Base-by-base conservation (phyloP, 1,284 basidiomycete species). In the Sparassis latifolia region DNA sequence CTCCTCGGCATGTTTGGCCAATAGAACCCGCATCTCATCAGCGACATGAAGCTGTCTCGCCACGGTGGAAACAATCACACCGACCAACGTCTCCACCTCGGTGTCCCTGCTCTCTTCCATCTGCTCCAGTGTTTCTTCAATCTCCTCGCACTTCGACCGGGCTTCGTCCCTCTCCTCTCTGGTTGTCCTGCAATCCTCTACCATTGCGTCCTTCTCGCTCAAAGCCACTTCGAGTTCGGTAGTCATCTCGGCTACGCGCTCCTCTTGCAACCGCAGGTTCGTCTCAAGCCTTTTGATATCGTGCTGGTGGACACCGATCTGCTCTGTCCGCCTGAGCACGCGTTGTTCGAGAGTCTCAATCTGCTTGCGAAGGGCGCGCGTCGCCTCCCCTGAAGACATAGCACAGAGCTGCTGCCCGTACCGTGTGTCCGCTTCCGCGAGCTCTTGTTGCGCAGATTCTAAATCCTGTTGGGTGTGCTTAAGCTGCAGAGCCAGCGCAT, bases 111-210 rank as follows among this genome's bases (percentile, higher is more conserved):
- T 53, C 48, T 74, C 71, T 55, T 84, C 82, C 55, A 84, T 57
- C n/a, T 58, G 62, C 55, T 88, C 88, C 10, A 78, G 60, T 42
- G 75, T 73, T n/a, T 72, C 67, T 52, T 78, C 77, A 5, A 70
- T 59, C 40, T 62, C 61, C 48, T 76, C 75, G 43, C 67, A 60
- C 57, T 61, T 62, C 50, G 63, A 61, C 48, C 82, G 61, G 3
- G 86, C 81, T 20, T 74, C 72, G 62, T 89, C 82, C 44, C 87
- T 74, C 29, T 82, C 75, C 52, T 84, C 82, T 48, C 86, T 72
- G 3, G 85, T 84, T 52, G 81, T 80, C 9, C 80, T 80, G 58
- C 87, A 89, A 60, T 89, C 87, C 56, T 89, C 86, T 0, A 90
- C 77, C 84, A 89, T 87, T 2, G 85, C 82, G 45, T 78, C 77